Conservation (phyloP, 176 grass and related monocot species). For the Oryza rufipogon region DNA sequence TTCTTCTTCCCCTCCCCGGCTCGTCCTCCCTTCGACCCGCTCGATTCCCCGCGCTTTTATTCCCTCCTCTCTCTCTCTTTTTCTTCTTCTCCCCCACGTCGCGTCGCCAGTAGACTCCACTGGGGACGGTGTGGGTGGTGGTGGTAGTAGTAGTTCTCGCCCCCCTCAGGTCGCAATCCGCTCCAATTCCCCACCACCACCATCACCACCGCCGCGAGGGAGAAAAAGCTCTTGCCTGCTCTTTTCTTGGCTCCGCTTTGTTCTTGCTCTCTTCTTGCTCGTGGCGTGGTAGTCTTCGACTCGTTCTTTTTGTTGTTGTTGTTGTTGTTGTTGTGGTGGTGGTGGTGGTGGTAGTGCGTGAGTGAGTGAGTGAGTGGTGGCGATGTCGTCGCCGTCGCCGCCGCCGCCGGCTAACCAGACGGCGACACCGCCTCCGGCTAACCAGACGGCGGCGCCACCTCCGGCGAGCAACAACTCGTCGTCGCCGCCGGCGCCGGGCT, state of each 20-base stretch:
- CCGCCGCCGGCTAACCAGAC: constrained; percentile 26
- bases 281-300: background rate
- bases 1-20: background rate
- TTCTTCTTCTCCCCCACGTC: background rate
- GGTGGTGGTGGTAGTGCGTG: background rate
- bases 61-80: background rate
- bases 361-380: background rate
- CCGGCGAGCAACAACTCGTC: constrained; percentile 29
- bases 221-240: background rate
- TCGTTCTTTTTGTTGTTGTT: background rate
- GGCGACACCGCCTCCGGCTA: background rate
- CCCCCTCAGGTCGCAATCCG: constrained; percentile 2
- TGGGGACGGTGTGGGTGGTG: background rate
- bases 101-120: constrained; percentile 32
- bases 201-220: background rate
- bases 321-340: background rate
- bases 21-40: background rate
- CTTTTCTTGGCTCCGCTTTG: background rate
- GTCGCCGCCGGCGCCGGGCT: constrained; percentile 28
- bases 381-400: constrained; percentile 46
- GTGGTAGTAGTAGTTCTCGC: background rate
- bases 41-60: constrained; percentile 24
- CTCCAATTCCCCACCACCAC: constrained; percentile 28
- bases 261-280: constrained; percentile 30
- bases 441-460: constrained; percentile 24